phyloP scores from a whole-genome alignment of 2,329 filamentous ascomycete species.

The Dactylellina sp. region DNA sequence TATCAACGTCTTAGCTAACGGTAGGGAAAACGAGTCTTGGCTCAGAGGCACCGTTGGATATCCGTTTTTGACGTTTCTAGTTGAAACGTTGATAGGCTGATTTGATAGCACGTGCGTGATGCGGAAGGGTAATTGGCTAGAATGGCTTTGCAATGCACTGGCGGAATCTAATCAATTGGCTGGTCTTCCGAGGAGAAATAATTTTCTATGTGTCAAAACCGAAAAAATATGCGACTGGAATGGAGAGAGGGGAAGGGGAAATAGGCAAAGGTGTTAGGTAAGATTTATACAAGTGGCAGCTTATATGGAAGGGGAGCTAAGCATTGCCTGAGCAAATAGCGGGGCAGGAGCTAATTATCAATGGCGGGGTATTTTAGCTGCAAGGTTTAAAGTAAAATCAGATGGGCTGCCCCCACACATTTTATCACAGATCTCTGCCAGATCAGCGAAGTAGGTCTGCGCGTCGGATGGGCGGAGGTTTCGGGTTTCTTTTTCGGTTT shows the following conservation, averaged over 20 bases:
- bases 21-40: too few relatives aligned
- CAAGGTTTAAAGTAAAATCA: too few relatives aligned
- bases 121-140: slow-evolving; percentile 7
- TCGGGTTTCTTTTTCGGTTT: too few relatives aligned
- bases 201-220: not conserved
- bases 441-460: too few relatives aligned
- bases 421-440: too few relatives aligned
- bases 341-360: not conserved
- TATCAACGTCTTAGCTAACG: not conserved
- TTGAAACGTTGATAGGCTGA: too few relatives aligned
- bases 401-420: too few relatives aligned
- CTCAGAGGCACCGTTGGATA: too few relatives aligned
- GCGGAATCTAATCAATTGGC: too few relatives aligned
- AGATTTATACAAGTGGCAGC: slow-evolving; percentile 16
- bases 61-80: too few relatives aligned
- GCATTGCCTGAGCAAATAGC: slow-evolving; percentile 1
- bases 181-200: slow-evolving; percentile 7
- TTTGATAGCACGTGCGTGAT: slow-evolving; percentile 16
- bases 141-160: too few relatives aligned
- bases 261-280: slow-evolving; percentile 34
- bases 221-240: not conserved
- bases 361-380: slow-evolving; percentile 22
- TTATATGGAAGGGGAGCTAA: not conserved
- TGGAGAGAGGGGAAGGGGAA: not conserved
- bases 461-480: too few relatives aligned